These are phyloP conservation scores for Vicia sativa DNA, from an alignment of 306 rosid genomes.

Conservation along the genomic window DNA sequence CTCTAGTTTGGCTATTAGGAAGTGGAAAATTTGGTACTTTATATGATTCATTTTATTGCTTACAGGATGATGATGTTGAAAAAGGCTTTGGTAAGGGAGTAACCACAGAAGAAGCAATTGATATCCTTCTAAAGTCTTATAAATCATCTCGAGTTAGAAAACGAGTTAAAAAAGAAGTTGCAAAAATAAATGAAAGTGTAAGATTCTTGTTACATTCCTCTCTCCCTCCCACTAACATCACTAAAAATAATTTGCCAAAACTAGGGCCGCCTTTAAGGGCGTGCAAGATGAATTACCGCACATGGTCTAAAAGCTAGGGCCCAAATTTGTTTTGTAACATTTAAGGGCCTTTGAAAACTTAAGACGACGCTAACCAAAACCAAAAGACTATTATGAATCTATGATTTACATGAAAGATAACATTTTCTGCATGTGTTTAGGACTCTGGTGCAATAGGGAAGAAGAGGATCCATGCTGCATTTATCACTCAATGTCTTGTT, in stretches of 20 bases:
- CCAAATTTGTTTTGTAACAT: too few species aligned
- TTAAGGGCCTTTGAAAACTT: too few species aligned
- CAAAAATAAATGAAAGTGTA: slow-evolving; percentile 48
- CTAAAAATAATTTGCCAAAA: not conserved
- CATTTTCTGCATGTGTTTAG: slow-evolving; percentile 30
- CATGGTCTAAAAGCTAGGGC: too few species aligned
- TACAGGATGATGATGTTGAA: slow-evolving; percentile 53
- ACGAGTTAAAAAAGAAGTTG: slow-evolving; percentile 45
- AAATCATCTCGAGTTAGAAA: slow-evolving; percentile 39
- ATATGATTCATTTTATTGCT: not conserved
- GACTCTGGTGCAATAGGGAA: slow-evolving; percentile 43
- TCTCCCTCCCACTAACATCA: not conserved
- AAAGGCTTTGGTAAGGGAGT: slow-evolving; percentile 37
- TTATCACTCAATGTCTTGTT: slow-evolving; percentile 58
- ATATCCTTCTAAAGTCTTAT: slow-evolving; percentile 47
- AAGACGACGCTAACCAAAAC: not conserved
- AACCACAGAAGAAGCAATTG: slow-evolving; percentile 51
- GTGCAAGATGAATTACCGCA: too few species aligned
- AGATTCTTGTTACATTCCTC: slow-evolving; percentile 30
- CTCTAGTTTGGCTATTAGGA: not conserved
- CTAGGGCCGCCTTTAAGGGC: too few species aligned
- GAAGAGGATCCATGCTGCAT: slow-evolving; percentile 54
- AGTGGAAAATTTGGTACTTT: slow-evolving; percentile 4
- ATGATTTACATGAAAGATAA: slow-evolving; percentile 29
- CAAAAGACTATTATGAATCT: not conserved